Base-by-base conservation (phyloP, 441 rosid species). In the Adansonia madagascariensis region DNA sequence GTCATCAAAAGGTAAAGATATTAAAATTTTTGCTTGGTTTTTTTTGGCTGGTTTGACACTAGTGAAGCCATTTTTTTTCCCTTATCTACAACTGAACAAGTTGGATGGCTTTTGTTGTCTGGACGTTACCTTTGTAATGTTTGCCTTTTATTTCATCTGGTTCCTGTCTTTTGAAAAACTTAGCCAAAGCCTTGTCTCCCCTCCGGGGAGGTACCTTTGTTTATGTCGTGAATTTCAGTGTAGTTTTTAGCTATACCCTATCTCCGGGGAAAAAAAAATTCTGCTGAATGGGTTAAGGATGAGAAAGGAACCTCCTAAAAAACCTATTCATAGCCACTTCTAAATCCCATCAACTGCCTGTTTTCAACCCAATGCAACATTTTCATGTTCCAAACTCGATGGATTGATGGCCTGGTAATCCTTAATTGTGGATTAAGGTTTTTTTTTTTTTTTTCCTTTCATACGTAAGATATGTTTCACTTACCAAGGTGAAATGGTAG, bases 51-150 rank as follows among this genome's bases (percentile, higher is more conserved):
- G 27, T 24, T 71, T 56, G 31, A 71, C 27, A n/a, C 17, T 1
- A 56, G 62, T 53, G 10, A n/a, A 71, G 63, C 50, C 50, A 39
- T 0, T 8, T 66, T 2, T 43, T 41, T 43, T 17, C 3, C 17
- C 18, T 41, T 17, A 12, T 17, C 4, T 47, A 35, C 41, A 35
- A 4, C 41, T 35, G 6, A 35, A 35, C 41, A 35, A 35, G 71
- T 17, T 71, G 75, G 74, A 52, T 31, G 55, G 59, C 3, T 53
- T 71, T 52, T 31, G 47, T 71, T 71, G 65, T 57, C 64, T 15
- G 18, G 12, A 56, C 15, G 18, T 18, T 56, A 15, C 75, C 39
- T 41, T 35, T 11, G 27, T 56, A 41, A 56, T 35, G 41, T 35
- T 35, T 35, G 41, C 6, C 41, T 35, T 4, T 35, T 35, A 35